These are phyloP conservation scores for Plantago rigida DNA, from an alignment of 305 asterid species.

Conservation along the genomic window DNA sequence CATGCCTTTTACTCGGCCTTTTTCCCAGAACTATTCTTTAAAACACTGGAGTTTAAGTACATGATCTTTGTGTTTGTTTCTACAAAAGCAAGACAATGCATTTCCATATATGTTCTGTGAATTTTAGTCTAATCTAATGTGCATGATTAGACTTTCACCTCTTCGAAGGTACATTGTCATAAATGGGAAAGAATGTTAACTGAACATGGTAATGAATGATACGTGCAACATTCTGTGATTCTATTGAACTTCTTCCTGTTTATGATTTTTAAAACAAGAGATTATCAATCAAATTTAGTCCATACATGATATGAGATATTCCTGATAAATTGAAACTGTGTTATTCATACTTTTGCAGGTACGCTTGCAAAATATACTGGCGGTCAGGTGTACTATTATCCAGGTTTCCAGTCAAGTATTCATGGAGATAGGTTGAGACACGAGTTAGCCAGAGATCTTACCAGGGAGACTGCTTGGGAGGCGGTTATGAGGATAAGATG, in stretches of 20 bases:
- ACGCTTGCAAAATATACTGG: constrained; percentile 95
- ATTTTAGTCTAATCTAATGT: no score
- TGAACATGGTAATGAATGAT: constrained; percentile 4
- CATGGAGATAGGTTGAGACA: constrained; percentile 72
- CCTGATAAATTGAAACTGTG: constrained; percentile 20
- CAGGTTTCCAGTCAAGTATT: constrained; percentile 56
- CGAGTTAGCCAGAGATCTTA: constrained; percentile 84
- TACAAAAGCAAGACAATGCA: no score
- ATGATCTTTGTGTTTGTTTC: no score
- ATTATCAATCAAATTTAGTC: constrained; percentile 7
- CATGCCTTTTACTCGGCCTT: no score
- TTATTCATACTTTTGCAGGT: constrained; percentile 44
- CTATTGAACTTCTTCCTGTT: constrained; percentile 4
- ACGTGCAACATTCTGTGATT: constrained; percentile 9
- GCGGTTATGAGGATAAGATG: constrained; percentile 95
- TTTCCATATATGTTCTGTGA: no score
- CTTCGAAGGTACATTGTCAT: no score
- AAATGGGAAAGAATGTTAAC: constrained; percentile 8
- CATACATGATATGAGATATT: constrained; percentile 21
- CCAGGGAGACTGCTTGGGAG: constrained; percentile 98
- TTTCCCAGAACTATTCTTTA: no score
- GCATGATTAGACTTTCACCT: no score
- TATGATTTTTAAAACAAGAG: neutral
- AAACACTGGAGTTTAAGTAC: no score
- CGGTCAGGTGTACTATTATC: constrained; percentile 92